Conservation (phyloP, 352 stramenopile genomes). For the Phytophthora nicotianae region DNA sequence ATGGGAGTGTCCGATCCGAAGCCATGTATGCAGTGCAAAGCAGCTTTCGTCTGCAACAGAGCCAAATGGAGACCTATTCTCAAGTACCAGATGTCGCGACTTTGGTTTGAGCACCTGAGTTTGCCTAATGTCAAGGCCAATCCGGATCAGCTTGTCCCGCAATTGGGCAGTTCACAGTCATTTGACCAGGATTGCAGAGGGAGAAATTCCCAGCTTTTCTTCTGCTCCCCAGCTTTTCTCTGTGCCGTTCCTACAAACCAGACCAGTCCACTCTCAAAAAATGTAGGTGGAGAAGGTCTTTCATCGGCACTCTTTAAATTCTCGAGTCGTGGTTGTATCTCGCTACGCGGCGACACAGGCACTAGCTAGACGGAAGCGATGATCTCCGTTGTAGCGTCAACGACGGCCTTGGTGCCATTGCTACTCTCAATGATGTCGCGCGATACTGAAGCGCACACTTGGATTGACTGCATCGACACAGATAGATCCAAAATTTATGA, state of each 20-base stretch:
- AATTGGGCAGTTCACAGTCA: too few relatives aligned
- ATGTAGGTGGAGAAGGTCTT: constrained; percentile 4
- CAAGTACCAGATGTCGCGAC: constrained; percentile 24
- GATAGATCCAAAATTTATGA: constrained; percentile 63
- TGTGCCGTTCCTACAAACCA: constrained; percentile 26
- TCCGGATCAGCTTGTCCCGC: constrained; percentile 21
- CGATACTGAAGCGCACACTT: constrained; percentile 51
- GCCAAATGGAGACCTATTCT: too few relatives aligned
- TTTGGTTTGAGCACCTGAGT: background rate
- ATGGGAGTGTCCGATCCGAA: too few relatives aligned
- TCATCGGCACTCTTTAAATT: constrained; percentile 24
- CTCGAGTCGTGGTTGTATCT: constrained; percentile 15
- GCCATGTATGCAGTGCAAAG: constrained; percentile 21
- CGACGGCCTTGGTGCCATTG: constrained; percentile 17
- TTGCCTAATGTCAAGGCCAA: background rate
- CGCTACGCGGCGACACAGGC: constrained; percentile 4
- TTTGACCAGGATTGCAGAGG: constrained; percentile 2
- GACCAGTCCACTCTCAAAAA: constrained; percentile 20
- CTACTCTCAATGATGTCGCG: constrained; percentile 22
- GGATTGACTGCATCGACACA: constrained; percentile 71
- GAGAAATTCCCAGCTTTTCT: constrained; percentile 35
- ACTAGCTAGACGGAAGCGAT: constrained; percentile 15
- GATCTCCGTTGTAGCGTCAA: constrained; percentile 15
- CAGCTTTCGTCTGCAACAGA: constrained; percentile 17
- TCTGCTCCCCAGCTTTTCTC: constrained; percentile 30